Base-by-base conservation (phyloP, 2,329 filamentous ascomycete species). In the Talaromyces pinophilus region DNA sequence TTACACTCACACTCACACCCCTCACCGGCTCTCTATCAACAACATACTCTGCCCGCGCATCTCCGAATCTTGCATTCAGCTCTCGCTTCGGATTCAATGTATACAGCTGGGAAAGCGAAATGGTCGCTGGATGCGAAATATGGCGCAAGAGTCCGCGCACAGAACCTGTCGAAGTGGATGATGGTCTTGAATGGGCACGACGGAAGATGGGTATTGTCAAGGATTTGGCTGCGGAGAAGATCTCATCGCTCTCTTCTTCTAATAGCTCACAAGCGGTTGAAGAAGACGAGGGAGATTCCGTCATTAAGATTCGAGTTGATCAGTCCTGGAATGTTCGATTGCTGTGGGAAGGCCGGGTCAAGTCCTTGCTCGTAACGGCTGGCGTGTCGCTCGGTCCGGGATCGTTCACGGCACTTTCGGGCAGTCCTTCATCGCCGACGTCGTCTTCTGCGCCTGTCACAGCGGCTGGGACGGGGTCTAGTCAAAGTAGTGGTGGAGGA, bases 21-120 rank as follows among this genome's bases (percentile, higher is more conserved):
- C 83, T 99, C 59, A 97, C 97, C 87, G 95, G 95, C 19, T 96
- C 92, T 74, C 85, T 99, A 67, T 93, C 91, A 66, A 92, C 93
- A 42, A 96, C 89, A 17, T 99, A 99, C 77, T 92, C 95, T 0
- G 92, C 98, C 59, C 90, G 92, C 73, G 94, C 94, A 1, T 92
- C 92, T 2, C 87, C 87, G 40, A 88, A 92, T 72, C 87, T 96
- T 71, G 91, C 92, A 11, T 85, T 99, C 60, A 95, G 93, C 69
- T 96, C 93, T 25, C 88, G 91, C 60, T 94, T 98, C 80, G 93
- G 96, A 75, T 99, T 99, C 80, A 99, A 99, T 74, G 91, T 97
- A 60, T 98, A 97, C 80, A 97, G 92, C 76, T 99, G 97, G 82
- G 95, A 99, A 82, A 97, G 92, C 75, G 91, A 95, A 67, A 90